A percentile compares a stretch with the other conserved stretches of the same genome.
Conservation (phyloP, 306 rosid genomes). For the Gynostemma pentaphyllum region DNA sequence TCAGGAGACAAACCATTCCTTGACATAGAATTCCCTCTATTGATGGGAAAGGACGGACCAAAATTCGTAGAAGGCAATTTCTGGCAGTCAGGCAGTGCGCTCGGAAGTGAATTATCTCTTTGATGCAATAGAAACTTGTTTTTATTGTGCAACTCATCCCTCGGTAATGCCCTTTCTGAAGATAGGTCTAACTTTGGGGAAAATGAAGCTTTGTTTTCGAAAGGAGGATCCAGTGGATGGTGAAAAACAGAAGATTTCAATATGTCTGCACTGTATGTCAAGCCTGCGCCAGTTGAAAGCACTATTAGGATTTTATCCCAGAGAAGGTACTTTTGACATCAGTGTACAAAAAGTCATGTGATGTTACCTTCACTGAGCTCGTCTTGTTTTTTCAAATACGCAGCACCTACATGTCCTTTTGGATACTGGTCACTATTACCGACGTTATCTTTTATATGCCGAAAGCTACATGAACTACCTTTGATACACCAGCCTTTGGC, state of each 20-base stretch:
- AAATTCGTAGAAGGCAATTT: constrained; percentile 12
- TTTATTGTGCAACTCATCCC: constrained; percentile 30
- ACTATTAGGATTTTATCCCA: constrained; percentile 20
- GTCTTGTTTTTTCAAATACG: constrained; percentile 32
- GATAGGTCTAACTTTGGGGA: constrained; percentile 27
- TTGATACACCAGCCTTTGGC: constrained; percentile 94
- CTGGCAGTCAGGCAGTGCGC: constrained; percentile 8
- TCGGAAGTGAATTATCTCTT: constrained; percentile 21
- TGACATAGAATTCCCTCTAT: constrained; percentile 16
- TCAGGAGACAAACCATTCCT: constrained; percentile 35
- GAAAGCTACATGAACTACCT: constrained; percentile 80
- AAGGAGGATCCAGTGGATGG: constrained; percentile 29
- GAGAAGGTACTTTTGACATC: constrained; percentile 23
- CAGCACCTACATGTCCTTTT: constrained; percentile 33
- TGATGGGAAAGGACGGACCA: constrained; percentile 11
- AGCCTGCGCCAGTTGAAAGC: constrained; percentile 22
- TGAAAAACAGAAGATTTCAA: constrained; percentile 33
- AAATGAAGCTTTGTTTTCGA: constrained; percentile 9
- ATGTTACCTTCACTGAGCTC: constrained; percentile 62
- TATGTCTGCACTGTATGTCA: constrained; percentile 17
- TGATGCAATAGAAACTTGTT: constrained; percentile 23
- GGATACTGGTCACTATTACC: constrained; percentile 25
- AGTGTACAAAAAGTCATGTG: constrained; percentile 17
- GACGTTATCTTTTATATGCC: constrained; percentile 47
- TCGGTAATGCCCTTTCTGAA: constrained; percentile 24